Conservation (phyloP, 2,329 filamentous ascomycete genomes). For the Sclerotinia minor region DNA sequence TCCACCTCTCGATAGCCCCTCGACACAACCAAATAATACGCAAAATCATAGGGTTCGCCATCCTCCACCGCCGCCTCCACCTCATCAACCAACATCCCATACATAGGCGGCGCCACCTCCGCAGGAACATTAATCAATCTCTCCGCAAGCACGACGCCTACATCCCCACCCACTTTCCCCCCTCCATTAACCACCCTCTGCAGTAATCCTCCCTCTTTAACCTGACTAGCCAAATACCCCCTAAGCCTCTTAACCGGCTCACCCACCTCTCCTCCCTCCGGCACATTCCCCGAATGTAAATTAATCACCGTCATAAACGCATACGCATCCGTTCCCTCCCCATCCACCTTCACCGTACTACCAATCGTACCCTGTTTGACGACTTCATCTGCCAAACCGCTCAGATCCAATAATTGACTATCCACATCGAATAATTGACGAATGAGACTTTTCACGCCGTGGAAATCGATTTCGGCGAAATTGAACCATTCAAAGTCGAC, state of each 20-base stretch:
- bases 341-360: slow-evolving; percentile 96
- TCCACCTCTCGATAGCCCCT: slow-evolving; percentile 91
- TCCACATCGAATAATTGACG: slow-evolving; percentile 93
- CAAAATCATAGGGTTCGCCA: slow-evolving; percentile 88
- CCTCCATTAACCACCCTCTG: background rate
- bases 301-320: slow-evolving; percentile 90
- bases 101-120: slow-evolving; percentile 90
- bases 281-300: slow-evolving; percentile 68
- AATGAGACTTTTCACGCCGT: slow-evolving; percentile 85
- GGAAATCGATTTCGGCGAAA: slow-evolving; percentile 89
- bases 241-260: slow-evolving; percentile 69
- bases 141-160: slow-evolving; percentile 88
- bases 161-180: background rate
- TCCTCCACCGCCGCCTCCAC: slow-evolving; percentile 85
- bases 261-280: slow-evolving; percentile 62
- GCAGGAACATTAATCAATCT: slow-evolving; percentile 95
- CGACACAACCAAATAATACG: slow-evolving; percentile 87
- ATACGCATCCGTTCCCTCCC: slow-evolving; percentile 88
- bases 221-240: slow-evolving; percentile 65
- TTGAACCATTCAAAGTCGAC: slow-evolving; percentile 99
- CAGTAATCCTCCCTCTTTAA: slow-evolving; percentile 44
- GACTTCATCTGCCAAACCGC: slow-evolving; percentile 80
- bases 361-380: slow-evolving; percentile 84
- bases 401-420: slow-evolving; percentile 81
- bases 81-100: slow-evolving; percentile 91